These are phyloP conservation scores for Teunomyces funiuensis DNA, from an alignment of 805 yeast species.

Conservation along the genomic window DNA sequence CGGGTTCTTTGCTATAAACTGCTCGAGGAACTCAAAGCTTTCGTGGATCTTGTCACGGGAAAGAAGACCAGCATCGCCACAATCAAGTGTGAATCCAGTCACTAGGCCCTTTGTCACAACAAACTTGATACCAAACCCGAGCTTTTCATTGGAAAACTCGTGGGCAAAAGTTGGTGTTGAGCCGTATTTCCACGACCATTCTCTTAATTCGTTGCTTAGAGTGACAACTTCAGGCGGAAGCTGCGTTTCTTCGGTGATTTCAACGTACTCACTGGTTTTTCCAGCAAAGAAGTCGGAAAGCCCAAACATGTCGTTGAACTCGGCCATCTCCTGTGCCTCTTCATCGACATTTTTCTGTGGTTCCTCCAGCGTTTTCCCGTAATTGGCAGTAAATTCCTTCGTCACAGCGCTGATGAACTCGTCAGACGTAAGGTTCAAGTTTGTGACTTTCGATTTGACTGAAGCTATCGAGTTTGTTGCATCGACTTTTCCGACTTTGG, in stretches of 20 bases:
- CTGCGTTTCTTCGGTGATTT: conserved; percentile 24
- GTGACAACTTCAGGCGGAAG: conserved; percentile 41
- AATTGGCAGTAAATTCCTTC: conserved; percentile 37
- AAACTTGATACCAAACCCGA: conserved; percentile 34
- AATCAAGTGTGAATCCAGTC: conserved; percentile 20
- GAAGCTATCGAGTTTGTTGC: conserved; percentile 64
- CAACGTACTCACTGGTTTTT: conserved; percentile 13
- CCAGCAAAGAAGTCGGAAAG: conserved; percentile 24
- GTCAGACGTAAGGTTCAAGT: conserved; percentile 48
- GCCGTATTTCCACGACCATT: conserved; percentile 78
- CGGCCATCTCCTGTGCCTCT: conserved; percentile 18
- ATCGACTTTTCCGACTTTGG: conserved; percentile 40
- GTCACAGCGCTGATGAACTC: conserved; percentile 48
- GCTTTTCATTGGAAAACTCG: conserved; percentile 33
- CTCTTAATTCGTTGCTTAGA: conserved; percentile 41
- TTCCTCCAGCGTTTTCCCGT: conserved; percentile 16
- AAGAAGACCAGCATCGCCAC: conserved; percentile 8
- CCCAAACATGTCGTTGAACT: conserved; percentile 35
- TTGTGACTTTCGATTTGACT: conserved; percentile 77
- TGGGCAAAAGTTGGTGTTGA: conserved; percentile 74
- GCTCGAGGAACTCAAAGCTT: conserved; percentile 36
- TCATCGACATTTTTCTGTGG: conserved; percentile 2
- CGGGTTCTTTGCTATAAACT: conserved; percentile 16
- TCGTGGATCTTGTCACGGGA: conserved; percentile 14
- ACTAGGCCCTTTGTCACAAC: conserved; percentile 48